A percentile compares a stretch with the other conserved stretches of the same genome.
phyloP scores from a whole-genome alignment of 1,139 yeast species.

The Pichia sp. region DNA sequence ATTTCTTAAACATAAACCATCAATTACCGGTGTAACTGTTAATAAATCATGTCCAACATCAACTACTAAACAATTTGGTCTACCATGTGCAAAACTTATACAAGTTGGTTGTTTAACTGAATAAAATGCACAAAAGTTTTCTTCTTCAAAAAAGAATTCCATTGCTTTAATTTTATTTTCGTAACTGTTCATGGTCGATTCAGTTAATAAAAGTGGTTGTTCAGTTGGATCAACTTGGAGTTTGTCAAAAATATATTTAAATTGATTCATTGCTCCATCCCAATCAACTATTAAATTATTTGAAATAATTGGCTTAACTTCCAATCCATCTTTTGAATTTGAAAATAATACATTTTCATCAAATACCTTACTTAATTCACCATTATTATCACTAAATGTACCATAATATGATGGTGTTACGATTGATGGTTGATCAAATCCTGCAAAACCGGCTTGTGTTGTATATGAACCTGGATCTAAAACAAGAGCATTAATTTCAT shows the following conservation, averaged over 20 bases:
- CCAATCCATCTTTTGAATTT: conserved; percentile 47
- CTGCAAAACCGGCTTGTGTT: conserved; percentile 89
- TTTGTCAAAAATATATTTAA: conserved; percentile 46
- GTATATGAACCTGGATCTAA: conserved; percentile 84
- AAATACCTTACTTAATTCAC: conserved; percentile 23
- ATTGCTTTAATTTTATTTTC: conserved; percentile 65
- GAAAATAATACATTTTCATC: conserved; percentile 52
- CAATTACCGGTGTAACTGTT: conserved; percentile 88
- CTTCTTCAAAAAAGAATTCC: conserved; percentile 68
- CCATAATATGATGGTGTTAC: conserved; percentile 64
- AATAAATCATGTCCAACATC: conserved; percentile 85
- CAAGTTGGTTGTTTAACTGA: conserved; percentile 84
- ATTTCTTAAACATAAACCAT: conserved; percentile 78
- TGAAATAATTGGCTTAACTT: conserved; percentile 51
- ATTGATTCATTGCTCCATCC: conserved; percentile 71
- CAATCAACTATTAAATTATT: conserved; percentile 63
- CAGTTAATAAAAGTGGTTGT: conserved; percentile 75
- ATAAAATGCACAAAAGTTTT: conserved; percentile 80
- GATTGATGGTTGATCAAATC: conserved; percentile 83
- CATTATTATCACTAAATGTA: conserved; percentile 19
- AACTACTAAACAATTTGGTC: conserved; percentile 89
- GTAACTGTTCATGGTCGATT: conserved; percentile 78
- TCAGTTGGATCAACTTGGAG: conserved; percentile 53
- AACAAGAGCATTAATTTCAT: conserved; percentile 87
- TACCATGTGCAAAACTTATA: conserved; percentile 86